A percentile compares a stretch with the other conserved stretches of the same genome.
Conservation (phyloP, 1,284 basidiomycete genomes). For the Sanguinoderma infundibulare region DNA sequence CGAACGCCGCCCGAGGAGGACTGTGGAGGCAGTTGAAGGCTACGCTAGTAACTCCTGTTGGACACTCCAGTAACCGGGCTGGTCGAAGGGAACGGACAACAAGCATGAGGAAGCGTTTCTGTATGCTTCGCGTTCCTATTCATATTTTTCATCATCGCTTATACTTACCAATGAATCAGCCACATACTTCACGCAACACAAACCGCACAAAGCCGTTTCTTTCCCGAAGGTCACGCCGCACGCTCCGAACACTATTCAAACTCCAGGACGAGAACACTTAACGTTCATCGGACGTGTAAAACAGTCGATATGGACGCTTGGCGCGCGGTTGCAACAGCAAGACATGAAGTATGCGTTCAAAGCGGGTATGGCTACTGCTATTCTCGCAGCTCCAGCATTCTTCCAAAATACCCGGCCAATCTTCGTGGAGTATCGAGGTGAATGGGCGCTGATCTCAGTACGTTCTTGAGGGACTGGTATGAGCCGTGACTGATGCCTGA, state of each 20-base stretch:
- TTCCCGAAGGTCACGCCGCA: conserved; percentile 87
- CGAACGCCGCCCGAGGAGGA: conserved; percentile 42
- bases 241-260: conserved; percentile 84
- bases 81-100: not conserved
- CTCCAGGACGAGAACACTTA: conserved; percentile 66
- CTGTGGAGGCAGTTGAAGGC: conserved; percentile 44
- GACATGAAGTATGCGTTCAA: conserved; percentile 91
- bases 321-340: conserved; percentile 70
- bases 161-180: conserved; percentile 43
- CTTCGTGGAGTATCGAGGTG: conserved; percentile 85
- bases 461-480: conserved; percentile 30
- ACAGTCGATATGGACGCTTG: conserved; percentile 77
- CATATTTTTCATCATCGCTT: not conserved
- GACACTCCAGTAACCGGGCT: not conserved
- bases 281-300: conserved; percentile 63
- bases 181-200: conserved; percentile 62
- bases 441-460: conserved; percentile 95
- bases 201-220: conserved; percentile 62
- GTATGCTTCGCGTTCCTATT: conserved; percentile 29
- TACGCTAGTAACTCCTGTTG: not conserved
- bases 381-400: conserved; percentile 87
- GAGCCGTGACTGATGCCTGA: not conserved
- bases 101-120: conserved; percentile 30
- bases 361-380: conserved; percentile 79
- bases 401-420: conserved; percentile 76